Evolutionary conservation across 1,139 yeast species (phyloP), one percentile per base, ranked within the genome.

Genomic region (Debaryomycetaceae sp.): DNA sequence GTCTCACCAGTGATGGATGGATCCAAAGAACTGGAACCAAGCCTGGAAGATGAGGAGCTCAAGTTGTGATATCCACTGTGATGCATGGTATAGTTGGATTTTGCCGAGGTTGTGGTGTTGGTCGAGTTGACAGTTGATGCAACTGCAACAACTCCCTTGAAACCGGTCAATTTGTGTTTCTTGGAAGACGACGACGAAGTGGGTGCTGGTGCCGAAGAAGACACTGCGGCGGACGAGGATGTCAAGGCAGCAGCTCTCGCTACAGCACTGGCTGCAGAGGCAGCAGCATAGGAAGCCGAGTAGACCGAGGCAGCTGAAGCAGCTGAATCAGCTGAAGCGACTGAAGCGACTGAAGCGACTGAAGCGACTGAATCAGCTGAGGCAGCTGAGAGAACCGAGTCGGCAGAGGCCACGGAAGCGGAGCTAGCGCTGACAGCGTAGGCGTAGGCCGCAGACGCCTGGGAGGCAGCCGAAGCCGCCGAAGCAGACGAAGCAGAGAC

Each of bases 91-190:
- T 34, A 31, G 23, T 13, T 20, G 36, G 41, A 34, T 17, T 24
- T 11, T 11, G 37, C 6, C 24, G 52, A 42, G 27, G 52, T 42
- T 24, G 57, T 38, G 20, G 55, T 39, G 33, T 51, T 42, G 41
- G 55, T 45, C 41, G 51, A 42, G 49, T 55, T 52, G 52, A 62
- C 47, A 38, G 62, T 54, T 7, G 77, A 72, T 44, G 80, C 79
- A 43, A 74, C 74, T 31, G 80, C 78, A 42, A 73, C 55, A 39
- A 76, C 66, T 47, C 81, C 80, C 47, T 65, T 63, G 49, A 73
- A 72, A 38, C 65, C 71, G 42, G 64, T 58, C 49, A 75, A 67
- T 35, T 58, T 48, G 24, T 50, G 30, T 5, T 42, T 31, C 9
- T 9, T 22, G 13, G 44, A 20, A 17, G 37, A 31, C 22, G 42